Base-by-base conservation (phyloP, 2,329 filamentous ascomycete genomes). In the Epichloe scottii region DNA sequence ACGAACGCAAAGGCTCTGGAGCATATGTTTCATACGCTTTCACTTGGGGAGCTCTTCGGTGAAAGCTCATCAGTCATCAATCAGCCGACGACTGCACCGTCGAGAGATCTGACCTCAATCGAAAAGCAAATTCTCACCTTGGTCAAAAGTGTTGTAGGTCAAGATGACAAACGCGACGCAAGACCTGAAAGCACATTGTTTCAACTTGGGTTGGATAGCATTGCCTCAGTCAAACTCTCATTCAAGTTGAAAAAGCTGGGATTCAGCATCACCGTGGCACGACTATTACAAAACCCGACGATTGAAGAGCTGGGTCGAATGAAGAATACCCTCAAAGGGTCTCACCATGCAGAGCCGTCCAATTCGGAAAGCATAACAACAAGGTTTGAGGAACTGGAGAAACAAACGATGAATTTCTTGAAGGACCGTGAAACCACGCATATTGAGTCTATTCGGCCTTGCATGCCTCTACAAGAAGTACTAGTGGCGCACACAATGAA, bases 161-260 rank as follows among this genome's bases (percentile, higher is more conserved):
- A 46, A 35, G 15, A 11, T 21, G 33, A 33, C 10, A 41, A 43
- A 12, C 15, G 33, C 34, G 39, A 26, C 2, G 37, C 46, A 19
- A 26, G 45, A 19, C 52, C 49, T 3, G 46, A 26, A 12, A 54
- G 38, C 10, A 49, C 49, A n/a, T 12, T 69, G 14, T 69, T 69
- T 42, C 61, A 65, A 47, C 57, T 69, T 15, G 67, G 66, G 0
- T 50, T 69, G 34, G 67, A 70, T 53, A 69, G 66, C 54, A 55
- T 70, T 5, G 64, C 59, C 41, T 63, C 62, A 14, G 67, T 69
- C 30, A 62, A 60, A 30, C 54, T 69, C n/a, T 63, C 64, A 1
- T 59, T 66, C 39, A 62, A 59, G 43, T 55, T 69, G 8, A 58
- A 58, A 33, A 62, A 60, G 35, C 55, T 62, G 5, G 67, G 66